These are phyloP conservation scores for Brasenia schreberi DNA, from an alignment of 164 flowering plant genomes.

Conservation along the genomic window DNA sequence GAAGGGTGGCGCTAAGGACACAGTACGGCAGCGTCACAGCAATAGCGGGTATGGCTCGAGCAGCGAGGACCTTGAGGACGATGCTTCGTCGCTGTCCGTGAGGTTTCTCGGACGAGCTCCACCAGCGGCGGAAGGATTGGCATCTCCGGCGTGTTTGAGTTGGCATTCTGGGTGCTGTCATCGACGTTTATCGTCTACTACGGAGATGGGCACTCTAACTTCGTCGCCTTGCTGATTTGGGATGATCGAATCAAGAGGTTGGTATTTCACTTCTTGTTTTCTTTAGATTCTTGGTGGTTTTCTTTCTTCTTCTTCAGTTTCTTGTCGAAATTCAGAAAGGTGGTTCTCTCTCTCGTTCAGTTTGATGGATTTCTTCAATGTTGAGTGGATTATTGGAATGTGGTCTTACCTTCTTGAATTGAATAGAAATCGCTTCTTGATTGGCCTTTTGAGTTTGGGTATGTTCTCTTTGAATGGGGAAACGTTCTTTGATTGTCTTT, in stretches of 20 bases:
- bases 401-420: background rate
- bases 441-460: background rate
- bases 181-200: constrained; percentile 58
- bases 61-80: constrained; percentile 6
- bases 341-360: background rate
- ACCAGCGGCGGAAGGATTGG: background rate
- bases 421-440: background rate
- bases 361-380: background rate
- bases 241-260: constrained; percentile 79
- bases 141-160: constrained; percentile 24
- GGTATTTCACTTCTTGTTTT: background rate
- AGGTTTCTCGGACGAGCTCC: background rate
- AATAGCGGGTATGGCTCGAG: constrained; percentile 2
- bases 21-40: background rate
- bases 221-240: constrained; percentile 49
- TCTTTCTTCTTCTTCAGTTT: background rate
- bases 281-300: background rate
- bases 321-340: background rate
- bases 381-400: background rate
- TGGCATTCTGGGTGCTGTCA: constrained; percentile 75
- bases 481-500: no score
- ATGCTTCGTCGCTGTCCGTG: background rate
- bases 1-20: background rate
- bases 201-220: constrained; percentile 65
- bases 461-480: background rate